A percentile compares a stretch with the other conserved stretches of the same genome.
Conservation (phyloP, 2,329 filamentous ascomycete genomes). For the Ceratocystiopsis brevicomis region DNA sequence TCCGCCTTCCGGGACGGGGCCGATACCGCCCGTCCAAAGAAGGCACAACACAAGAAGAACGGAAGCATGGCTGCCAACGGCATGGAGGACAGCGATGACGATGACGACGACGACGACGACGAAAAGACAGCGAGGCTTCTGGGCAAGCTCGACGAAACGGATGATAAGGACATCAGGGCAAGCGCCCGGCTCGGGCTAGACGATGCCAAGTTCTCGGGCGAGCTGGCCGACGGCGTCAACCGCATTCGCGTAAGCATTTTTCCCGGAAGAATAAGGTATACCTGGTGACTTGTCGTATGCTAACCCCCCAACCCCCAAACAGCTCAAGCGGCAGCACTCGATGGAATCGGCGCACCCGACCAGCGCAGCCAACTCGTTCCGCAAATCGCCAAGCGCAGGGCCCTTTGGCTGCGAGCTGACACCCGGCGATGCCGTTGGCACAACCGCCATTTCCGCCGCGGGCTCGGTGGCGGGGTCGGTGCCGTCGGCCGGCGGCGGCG, state of each 20-base stretch:
- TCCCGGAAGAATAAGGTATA: no score
- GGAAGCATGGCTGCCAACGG: conserved; percentile 22
- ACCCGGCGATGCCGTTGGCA: conserved; percentile 18
- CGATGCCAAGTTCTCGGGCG: conserved; percentile 51
- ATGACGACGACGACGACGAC: conserved; percentile 47
- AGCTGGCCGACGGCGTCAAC: conserved; percentile 62
- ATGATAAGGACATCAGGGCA: conserved; percentile 35
- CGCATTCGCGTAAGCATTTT: conserved; percentile 60
- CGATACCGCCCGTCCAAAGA: conserved; percentile 33
- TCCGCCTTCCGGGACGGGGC: conserved; percentile 65
- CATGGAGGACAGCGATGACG: conserved; percentile 49
- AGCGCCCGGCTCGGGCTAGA: conserved; percentile 45
- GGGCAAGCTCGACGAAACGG: conserved; percentile 44
- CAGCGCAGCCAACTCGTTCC: conserved; percentile 20
- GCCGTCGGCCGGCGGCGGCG: no score
- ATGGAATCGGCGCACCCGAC: conserved; percentile 40
- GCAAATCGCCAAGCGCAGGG: conserved; percentile 26
- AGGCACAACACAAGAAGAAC: conserved; percentile 34
- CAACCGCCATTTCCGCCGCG: conserved; percentile 8
- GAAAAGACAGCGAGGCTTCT: conserved; percentile 22
- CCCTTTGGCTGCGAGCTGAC: conserved; percentile 21
- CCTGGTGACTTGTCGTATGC: no score
- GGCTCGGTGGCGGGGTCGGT: background rate
- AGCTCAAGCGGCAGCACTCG: conserved; percentile 71
- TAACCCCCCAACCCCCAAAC: background rate